Evolutionary conservation across 305 asterid species (phyloP), one percentile per base, ranked within the genome.

Genomic region (Salvia sclarea): DNA sequence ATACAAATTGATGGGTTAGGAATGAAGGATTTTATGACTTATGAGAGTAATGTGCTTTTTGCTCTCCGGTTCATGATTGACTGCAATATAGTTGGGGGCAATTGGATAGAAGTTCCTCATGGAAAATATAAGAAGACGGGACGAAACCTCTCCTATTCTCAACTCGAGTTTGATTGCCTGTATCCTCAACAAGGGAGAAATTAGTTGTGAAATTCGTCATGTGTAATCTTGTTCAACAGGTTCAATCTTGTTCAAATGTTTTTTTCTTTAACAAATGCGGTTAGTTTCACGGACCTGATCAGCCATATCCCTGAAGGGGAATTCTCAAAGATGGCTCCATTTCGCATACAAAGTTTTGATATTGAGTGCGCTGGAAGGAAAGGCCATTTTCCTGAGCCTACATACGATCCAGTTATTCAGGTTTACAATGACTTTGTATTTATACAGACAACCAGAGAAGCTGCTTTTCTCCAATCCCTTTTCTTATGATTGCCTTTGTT

Each of bases 31-130:
- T 91, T 94, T 77, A 77, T 88, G 88, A 91, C 99, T 5, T 91
- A 95, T 18, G 99, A 95, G 81, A 95, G 99, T 74, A 95, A 95
- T 81, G 86, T 95, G 68, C 90, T 89, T 64, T 95, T 89, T 82
- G 97, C 97, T 71, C 97, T 95, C 67, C 99, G 99, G 55, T 95
- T 91, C 89, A 95, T 95, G 99, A 85, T 95, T 73, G 99, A 95
- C 70, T 79, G 95, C 87, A 81, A 89, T 76, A 66, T 95, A 61
- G 96, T 89, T 62, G 99, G 99, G 67, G 99, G 99, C 64, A 95
- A 95, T 61, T 95, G 99, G 99, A 88, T 91, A 63, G 99, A 91
- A 81, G 80, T 91, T 73, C 95, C 97, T n/a, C 76, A 28, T 67
- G 95, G 96, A 72, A 95, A 86, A 74, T 86, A 88, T 79, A 91